A percentile compares a stretch with the other conserved stretches of the same genome.
Evolutionary conservation across 371 early-diverging fungal species (phyloP).

Genomic region (Mucor lusitanicus): DNA sequence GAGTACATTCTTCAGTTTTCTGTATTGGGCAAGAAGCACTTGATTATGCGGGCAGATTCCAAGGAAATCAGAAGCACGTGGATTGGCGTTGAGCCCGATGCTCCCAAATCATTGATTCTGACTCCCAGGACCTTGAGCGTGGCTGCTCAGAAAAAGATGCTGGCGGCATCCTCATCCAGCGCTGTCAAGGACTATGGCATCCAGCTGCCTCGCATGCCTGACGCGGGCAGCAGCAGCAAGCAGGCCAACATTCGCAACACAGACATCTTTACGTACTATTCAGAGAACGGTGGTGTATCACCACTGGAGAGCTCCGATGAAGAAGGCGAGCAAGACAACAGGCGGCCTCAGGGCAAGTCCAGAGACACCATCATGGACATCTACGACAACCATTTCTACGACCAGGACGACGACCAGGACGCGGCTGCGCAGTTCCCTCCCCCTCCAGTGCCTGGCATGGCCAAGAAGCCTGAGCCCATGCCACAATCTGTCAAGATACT

Average conservation of each 20-base stretch:
- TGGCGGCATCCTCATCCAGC: not conserved
- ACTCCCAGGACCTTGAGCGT: constrained; percentile 13
- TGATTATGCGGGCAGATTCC: constrained; percentile 25
- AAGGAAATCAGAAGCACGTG: constrained; percentile 31
- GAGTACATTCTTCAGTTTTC: constrained; percentile 24
- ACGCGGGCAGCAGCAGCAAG: not conserved
- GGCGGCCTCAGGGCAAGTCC: not conserved
- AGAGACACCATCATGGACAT: constrained; percentile 49
- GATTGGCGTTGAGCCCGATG: constrained; percentile 23
- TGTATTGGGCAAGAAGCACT: constrained; percentile 20
- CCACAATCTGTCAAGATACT: constrained; percentile 38
- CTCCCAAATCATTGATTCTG: not conserved
- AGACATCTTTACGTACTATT: constrained; percentile 24
- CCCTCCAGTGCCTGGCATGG: not conserved
- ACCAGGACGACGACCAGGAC: constrained; percentile 7
- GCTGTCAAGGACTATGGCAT: not conserved
- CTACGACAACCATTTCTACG: constrained; percentile 31
- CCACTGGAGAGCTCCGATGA: constrained; percentile 32
- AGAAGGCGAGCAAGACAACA: constrained; percentile 2
- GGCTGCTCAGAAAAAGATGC: constrained; percentile 19
- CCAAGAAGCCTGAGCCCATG: not conserved
- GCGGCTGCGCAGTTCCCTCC: not conserved
- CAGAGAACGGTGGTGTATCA: constrained; percentile 21
- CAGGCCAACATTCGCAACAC: constrained; percentile 6
- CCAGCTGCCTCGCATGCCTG: not conserved